Evolutionary conservation across 2,329 filamentous ascomycete genomes (phyloP), one percentile per base, ranked within the genome.

Genomic region (Phialophora macrospora): DNA sequence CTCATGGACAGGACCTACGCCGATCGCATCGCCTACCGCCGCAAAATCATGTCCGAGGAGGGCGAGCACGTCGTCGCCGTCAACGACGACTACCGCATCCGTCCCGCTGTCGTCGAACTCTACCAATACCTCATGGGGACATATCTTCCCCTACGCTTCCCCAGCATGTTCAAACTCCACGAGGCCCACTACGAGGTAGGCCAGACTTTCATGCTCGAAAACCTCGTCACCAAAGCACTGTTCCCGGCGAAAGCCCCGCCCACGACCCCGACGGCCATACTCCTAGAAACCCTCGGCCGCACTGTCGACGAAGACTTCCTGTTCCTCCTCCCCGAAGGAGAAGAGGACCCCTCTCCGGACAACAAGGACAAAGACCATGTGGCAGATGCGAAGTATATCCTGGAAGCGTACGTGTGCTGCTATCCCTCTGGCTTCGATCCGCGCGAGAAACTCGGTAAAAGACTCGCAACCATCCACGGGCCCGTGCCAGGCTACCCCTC

Each of bases 241-340:
- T 77, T 84, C 3, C 80, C 82, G 0, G 72, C 75, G 9, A 69
- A 68, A 11, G 61, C 82, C 0, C 68, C 63, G 1, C 67, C 77
- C 1, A 67, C 76, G 0, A 65, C 74, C 0, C 51, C 68, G 4
- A 72, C 77, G 4, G 77, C 79, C 0, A 69, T 73, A 26, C 81
- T 83, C 0, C 78, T 88, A 2, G 72, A 78, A 52, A 80, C 79
- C 2, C 74, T 89, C 0, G 82, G 81, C 32, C 75, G 77, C 11
- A 82, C 84, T 60, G 74, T 89, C 28, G 87, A 89, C 69, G 82
- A 83, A 54, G 87, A 89, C 61, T 85, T 88, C 72, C 75, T 89
- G 2, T 75, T 89, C 66, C 79, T 89, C 0, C 75, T 87, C 0
- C 84, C 84, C 0, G 77, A 78, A 38, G 62, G 70, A 24, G 77